Percentiles rank a stretch among this genome's conserved stretches.
These are phyloP conservation scores for Solanum chmielewskii DNA, from an alignment of 257 asterid genomes.

Conservation along the genomic window DNA sequence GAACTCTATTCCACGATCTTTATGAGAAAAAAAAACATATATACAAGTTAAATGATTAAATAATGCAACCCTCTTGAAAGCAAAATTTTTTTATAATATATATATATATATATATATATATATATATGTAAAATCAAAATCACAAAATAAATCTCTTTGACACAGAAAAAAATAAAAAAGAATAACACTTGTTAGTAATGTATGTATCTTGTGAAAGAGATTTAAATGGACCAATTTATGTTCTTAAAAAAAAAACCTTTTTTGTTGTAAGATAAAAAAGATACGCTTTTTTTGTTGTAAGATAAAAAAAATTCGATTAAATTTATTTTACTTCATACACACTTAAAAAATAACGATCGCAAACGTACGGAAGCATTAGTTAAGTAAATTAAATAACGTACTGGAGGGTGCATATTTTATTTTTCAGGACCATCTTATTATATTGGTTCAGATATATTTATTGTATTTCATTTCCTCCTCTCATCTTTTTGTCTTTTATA, in stretches of 20 bases:
- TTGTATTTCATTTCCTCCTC: neutral
- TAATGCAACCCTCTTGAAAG: too few relatives aligned
- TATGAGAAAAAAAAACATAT: rapidly evolving
- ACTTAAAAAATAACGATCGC: too few relatives aligned
- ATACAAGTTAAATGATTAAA: too few relatives aligned
- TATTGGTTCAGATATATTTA: too few relatives aligned
- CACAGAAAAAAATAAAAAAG: neutral
- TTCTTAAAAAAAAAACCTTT: neutral
- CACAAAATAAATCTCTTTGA: neutral
- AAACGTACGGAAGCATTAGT: too few relatives aligned
- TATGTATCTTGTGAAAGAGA: neutral
- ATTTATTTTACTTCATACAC: too few relatives aligned
- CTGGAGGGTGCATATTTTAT: neutral
- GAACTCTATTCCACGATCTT: too few relatives aligned
- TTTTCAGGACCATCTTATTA: too few relatives aligned
- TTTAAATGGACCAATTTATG: neutral
- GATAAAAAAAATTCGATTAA: neutral
- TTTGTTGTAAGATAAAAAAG: neutral
- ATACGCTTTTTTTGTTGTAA: neutral
- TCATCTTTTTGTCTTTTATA: neutral
- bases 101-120: too few relatives aligned
- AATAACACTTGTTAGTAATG: too few relatives aligned
- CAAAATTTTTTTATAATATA: too few relatives aligned
- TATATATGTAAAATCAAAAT: too few relatives aligned
- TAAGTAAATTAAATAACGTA: neutral